Evolutionary conservation across 371 early-diverging fungal species (phyloP), one percentile per base, ranked within the genome.

Genomic region (Batkoa obscura): DNA sequence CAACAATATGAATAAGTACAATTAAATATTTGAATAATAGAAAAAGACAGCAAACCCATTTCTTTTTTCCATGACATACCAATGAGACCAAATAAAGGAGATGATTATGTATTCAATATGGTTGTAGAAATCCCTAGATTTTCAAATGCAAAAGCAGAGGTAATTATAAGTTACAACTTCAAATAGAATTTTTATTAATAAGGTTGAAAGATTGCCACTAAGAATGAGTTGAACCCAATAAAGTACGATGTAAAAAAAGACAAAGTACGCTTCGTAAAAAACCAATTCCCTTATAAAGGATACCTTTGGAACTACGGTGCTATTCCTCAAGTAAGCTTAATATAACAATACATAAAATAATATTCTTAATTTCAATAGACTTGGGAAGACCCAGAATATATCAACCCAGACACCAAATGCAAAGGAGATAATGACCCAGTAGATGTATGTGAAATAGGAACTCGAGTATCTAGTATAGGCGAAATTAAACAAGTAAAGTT

Each of bases 251-350:
- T 84, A 53, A 99, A 99, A 76, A 99, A 99, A 70, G 94, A 90
- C 65, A 93, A 94, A 70, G 83, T 94, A 56, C 81, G 99, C 57
- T 99, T 84, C 70, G 98, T 99, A 48, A 80, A 89, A 62, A 99
- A 99, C 75, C 84, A 94, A 64, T 99, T 98, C 82, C 99, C 99
- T 15, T 90, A 90, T 81, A 92, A 94, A 64, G 99, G 99, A 38
- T 99, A 99, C 76, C 88, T 94, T 65, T 99, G 98, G 98, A 99
- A 99, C 79, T 99, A 99, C 66, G 99, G 99, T 58, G 97, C 97
- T 36, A 73, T 99, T 59, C 99, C 98, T 41, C 88, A 86, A 72
- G 81, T 80, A 72, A n/a, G n/a, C n/a, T n/a, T n/a, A 58, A 34
- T 34, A 32, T 35, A 15, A 12, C n/a, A 13, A 17, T 48, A 36